A percentile compares a stretch with the other conserved stretches of the same genome.
Evolutionary conservation across 805 yeast species (phyloP).

Genomic region (Torulaspora gathmanii): DNA sequence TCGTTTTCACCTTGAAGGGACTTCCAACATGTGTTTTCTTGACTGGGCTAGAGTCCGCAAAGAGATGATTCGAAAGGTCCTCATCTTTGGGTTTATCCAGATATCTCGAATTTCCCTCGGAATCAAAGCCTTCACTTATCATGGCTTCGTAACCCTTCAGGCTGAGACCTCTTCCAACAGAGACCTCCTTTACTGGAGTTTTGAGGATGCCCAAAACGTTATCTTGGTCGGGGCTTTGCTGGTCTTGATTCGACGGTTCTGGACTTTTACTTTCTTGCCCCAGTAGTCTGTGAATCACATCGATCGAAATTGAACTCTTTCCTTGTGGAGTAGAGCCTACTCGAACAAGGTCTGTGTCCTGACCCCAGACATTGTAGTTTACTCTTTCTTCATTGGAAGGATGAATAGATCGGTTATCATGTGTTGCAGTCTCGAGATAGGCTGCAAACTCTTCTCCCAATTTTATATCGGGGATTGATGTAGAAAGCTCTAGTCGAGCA

Average conservation of each 20-base stretch:
- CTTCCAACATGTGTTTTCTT: conserved; percentile 24
- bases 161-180: conserved; percentile 22
- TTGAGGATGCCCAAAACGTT: conserved; percentile 13
- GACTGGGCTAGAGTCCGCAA: conserved; percentile 12
- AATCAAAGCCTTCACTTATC: conserved; percentile 13
- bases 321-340: conserved; percentile 4
- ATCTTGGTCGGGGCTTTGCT: neutral
- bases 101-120: conserved; percentile 7
- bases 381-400: conserved; percentile 1
- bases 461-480: conserved; percentile 10
- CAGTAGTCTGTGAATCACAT: conserved; percentile 13
- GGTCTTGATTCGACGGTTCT: neutral
- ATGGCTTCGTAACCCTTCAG: conserved; percentile 21
- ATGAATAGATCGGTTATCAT: conserved; percentile 14
- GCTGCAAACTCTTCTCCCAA: conserved; percentile 20
- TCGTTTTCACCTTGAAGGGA: conserved; percentile 28
- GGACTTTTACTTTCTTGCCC: conserved; percentile 4
- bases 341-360: conserved; percentile 7
- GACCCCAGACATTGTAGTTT: conserved; percentile 17
- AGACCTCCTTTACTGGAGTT: conserved; percentile 22
- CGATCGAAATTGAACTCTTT: conserved; percentile 11
- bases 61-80: neutral
- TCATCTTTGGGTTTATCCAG: conserved; percentile 2
- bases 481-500: conserved; percentile 4
- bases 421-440: conserved; percentile 14